Evolutionary conservation across 768 basidiomycete genomes (phyloP).

Genomic region (Dendrothele bispora): DNA sequence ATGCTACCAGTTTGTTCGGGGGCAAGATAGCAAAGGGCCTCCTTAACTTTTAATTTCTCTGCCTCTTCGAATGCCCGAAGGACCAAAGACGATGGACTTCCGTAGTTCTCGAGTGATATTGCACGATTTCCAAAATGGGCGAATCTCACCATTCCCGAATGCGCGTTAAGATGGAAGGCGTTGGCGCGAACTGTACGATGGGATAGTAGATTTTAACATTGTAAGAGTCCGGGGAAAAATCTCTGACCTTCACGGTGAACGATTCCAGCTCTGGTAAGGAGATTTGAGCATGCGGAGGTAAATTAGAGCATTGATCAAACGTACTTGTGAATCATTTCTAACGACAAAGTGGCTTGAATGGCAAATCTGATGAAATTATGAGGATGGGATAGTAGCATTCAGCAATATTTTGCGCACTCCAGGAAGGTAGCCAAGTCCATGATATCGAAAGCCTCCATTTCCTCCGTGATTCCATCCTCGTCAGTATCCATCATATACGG

Average conservation of each 20-base stretch:
- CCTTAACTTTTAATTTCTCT: conserved; percentile 71
- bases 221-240: not conserved
- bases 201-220: not conserved
- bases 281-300: conserved; percentile 5
- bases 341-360: conserved; percentile 70
- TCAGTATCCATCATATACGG: conserved; percentile 47
- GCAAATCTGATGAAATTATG: conserved; percentile 51
- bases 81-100: conserved; percentile 71
- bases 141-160: conserved; percentile 67
- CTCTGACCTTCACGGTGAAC: conserved; percentile 66
- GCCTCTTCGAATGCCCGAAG: conserved; percentile 58
- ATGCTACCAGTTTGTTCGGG: conserved; percentile 78
- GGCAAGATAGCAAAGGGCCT: conserved; percentile 72
- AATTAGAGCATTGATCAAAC: conserved; percentile 11
- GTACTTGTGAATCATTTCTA: conserved; percentile 66
- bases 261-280: conserved; percentile 44
- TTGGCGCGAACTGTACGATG: conserved; percentile 60
- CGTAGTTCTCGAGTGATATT: conserved; percentile 67
- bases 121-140: conserved; percentile 78
- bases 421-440: conserved; percentile 80
- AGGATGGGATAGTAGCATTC: conserved; percentile 2
- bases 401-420: conserved; percentile 45
- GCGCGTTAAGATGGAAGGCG: conserved; percentile 71
- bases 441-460: conserved; percentile 61
- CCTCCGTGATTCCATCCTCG: conserved; percentile 46